Evolutionary conservation across 148 eudicot species (phyloP), one percentile per base, ranked within the genome.

Genomic region (Tetragonia tetragonoides): DNA sequence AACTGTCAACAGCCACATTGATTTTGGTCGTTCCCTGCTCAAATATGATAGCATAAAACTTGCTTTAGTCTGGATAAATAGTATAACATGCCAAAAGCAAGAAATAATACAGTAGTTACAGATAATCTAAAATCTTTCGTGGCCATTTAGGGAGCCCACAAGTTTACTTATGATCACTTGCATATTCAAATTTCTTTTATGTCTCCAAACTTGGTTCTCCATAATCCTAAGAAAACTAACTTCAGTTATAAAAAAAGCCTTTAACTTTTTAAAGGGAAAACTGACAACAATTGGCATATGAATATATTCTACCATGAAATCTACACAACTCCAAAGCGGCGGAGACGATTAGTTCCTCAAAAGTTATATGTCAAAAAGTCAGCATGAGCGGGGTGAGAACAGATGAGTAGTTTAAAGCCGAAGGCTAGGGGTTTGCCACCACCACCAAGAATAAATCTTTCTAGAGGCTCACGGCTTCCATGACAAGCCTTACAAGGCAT

Each of bases 21-120:
- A 95, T 91, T 87, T 95, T 95, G 61, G 99, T 95, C 65, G 97
- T 95, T 66, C 88, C 97, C 99, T 95, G 89, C 78, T 67, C 79
- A 82, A 81, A 72, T 63, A 38, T 37, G 18, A 74, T 7, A 37
- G 21, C 15, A 40, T 38, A 66, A 65, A 72, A 8, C 23, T 21
- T 2, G 49, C 65, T 67, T 76, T 72, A 77, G 61, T 76, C 10
- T 59, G 11, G 64, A 5, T 14, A 44, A 75, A 20, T 40, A 44
- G n/a, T 28, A 54, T 5, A 38, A 17, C 10, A 70, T 12, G 69
- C 24, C 80, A 37, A 73, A 49, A 20, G 20, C 23, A 60, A 68
- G 59, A 40, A 73, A 59, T 41, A 68, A 28, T n/a, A 24, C 24
- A 3, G 28, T 34, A 72, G 40, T 16, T 71, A 28, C 34, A 28